Percentiles rank a stretch among this genome's conserved stretches.
Evolutionary conservation across 2,329 filamentous ascomycete genomes (phyloP).

Genomic region (Colletotrichum endophyticum): DNA sequence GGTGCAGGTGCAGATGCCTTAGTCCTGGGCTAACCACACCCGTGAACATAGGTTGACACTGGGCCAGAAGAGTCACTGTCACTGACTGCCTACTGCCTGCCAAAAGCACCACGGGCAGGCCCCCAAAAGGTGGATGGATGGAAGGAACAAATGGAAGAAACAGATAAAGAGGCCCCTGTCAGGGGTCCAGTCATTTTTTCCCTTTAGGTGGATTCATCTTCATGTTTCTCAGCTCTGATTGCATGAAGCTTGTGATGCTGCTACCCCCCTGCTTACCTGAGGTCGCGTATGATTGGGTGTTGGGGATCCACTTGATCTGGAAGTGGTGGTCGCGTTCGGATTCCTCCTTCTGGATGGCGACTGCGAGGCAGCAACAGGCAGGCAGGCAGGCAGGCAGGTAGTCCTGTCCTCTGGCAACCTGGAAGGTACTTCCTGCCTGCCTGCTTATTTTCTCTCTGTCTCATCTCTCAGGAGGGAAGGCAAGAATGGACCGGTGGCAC

Average conservation of each 20-base stretch:
- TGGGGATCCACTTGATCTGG: neutral
- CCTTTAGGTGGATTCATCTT: neutral
- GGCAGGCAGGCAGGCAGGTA: neutral
- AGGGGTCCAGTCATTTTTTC: neutral
- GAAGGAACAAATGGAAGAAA: neutral
- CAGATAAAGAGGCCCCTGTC: neutral
- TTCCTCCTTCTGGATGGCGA: neutral
- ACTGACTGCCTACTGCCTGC: neutral
- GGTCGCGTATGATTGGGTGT: neutral
- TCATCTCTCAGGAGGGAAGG: neutral
- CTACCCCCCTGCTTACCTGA: neutral
- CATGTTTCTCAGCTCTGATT: neutral
- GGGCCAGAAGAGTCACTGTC: neutral
- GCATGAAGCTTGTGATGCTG: constrained; percentile 11
- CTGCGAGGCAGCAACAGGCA: neutral
- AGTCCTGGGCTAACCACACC: neutral
- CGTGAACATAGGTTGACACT: neutral
- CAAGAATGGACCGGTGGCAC: neutral
- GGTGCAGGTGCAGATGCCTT: too few relatives aligned
- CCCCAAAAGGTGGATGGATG: neutral
- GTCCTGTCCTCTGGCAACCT: neutral
- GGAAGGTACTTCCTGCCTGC: neutral
- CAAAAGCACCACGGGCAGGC: neutral
- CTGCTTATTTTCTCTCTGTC: neutral
- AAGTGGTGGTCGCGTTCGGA: neutral